Evolutionary conservation across 345 rosid genomes (phyloP).

Genomic region (Populus nigra): DNA sequence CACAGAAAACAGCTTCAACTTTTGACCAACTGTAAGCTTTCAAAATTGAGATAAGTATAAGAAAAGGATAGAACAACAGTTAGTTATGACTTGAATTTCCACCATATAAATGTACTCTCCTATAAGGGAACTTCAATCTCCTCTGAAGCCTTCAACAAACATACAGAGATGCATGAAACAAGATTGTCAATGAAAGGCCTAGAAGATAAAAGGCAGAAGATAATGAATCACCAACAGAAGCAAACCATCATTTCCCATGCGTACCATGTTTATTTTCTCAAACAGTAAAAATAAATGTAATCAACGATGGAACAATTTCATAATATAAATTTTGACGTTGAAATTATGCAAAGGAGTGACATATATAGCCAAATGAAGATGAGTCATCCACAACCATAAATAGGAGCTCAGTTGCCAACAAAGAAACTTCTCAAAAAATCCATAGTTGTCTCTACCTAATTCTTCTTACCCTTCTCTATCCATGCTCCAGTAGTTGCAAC

Average conservation of each 20-base stretch:
- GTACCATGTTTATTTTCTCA: neutral
- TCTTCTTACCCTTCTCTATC: neutral
- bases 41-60: too few relatives aligned
- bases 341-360: neutral
- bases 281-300: neutral
- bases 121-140: too few relatives aligned
- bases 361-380: neutral
- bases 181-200: too few relatives aligned
- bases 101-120: too few relatives aligned
- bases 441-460: neutral
- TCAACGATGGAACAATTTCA: neutral
- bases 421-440: neutral
- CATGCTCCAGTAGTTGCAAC: neutral
- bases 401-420: neutral
- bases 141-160: too few relatives aligned
- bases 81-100: too few relatives aligned
- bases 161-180: too few relatives aligned
- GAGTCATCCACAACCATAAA: neutral
- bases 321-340: neutral
- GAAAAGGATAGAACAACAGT: too few relatives aligned
- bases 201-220: neutral
- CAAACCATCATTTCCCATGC: neutral
- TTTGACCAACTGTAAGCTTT: too few relatives aligned
- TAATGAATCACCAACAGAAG: neutral
- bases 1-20: too few relatives aligned